Conservation (phyloP, 1,284 basidiomycete genomes). For the Ganoderma resinaceum region DNA sequence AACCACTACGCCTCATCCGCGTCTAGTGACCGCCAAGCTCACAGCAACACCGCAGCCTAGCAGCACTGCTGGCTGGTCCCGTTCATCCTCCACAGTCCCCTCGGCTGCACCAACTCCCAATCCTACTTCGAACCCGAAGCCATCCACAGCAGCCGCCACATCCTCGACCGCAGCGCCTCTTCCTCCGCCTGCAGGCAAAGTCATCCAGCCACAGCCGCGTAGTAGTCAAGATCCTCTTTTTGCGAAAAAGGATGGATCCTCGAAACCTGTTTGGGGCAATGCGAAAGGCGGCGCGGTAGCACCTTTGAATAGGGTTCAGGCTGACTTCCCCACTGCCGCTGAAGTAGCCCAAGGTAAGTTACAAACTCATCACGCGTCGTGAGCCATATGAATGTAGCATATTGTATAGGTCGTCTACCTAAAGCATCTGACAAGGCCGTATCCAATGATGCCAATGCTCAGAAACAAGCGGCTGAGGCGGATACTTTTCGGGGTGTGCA, state of each 20-base stretch:
- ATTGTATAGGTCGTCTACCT: conserved; percentile 34
- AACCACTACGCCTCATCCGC: conserved; percentile 68
- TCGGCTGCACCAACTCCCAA: conserved; percentile 53
- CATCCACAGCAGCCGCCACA: conserved; percentile 39
- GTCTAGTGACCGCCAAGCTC: conserved; percentile 85
- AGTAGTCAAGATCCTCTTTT: conserved; percentile 42
- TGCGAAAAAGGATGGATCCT: conserved; percentile 51
- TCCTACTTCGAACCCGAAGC: conserved; percentile 41
- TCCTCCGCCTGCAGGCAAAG: conserved; percentile 63
- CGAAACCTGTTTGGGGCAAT: conserved; percentile 71
- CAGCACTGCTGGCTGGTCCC: conserved; percentile 74
- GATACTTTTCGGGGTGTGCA: conserved; percentile 93
- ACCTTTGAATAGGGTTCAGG: conserved; percentile 47
- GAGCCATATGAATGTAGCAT: conserved; percentile 29
- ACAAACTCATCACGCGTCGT: neutral
- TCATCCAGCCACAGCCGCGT: conserved; percentile 74
- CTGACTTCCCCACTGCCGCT: conserved; percentile 91
- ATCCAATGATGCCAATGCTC: conserved; percentile 47
- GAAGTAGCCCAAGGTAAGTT: conserved; percentile 83
- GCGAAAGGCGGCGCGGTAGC: conserved; percentile 47
- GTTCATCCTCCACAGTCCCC: conserved; percentile 75
- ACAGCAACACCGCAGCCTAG: conserved; percentile 68
- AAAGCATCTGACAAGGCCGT: conserved; percentile 41
- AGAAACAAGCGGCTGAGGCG: conserved; percentile 80
- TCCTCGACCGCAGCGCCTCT: conserved; percentile 46